These are phyloP conservation scores for Lichtheimia corymbifera DNA, from an alignment of 371 early-diverging fungal genomes.

Conservation along the genomic window DNA sequence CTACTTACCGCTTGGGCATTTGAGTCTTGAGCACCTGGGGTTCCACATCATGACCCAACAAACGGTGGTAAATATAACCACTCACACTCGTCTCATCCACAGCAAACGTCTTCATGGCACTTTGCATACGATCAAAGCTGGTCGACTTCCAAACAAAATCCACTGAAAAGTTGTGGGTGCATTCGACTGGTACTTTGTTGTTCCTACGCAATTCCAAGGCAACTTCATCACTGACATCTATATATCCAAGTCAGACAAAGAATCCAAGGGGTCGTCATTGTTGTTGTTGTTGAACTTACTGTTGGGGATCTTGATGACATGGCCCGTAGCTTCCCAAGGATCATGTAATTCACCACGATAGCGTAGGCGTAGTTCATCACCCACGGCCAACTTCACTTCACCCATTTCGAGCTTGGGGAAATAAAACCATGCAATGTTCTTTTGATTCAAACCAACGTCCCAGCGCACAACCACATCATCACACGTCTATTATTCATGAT, in stretches of 20 bases:
- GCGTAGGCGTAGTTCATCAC: constrained; percentile 91
- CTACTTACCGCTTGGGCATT: constrained; percentile 73
- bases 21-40: constrained; percentile 71
- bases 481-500: constrained; percentile 63
- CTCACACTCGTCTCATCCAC: constrained; percentile 92
- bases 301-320: constrained; percentile 95
- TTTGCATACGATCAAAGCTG: constrained; percentile 96
- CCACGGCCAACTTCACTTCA: constrained; percentile 93
- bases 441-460: constrained; percentile 95
- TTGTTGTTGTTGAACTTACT: constrained; percentile 44
- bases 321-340: constrained; percentile 88
- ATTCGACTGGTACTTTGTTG: constrained; percentile 77
- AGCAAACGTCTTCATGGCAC: constrained; percentile 94
- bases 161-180: constrained; percentile 94
- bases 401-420: constrained; percentile 92
- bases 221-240: constrained; percentile 91
- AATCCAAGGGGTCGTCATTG: not conserved
- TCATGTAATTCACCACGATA: constrained; percentile 88
- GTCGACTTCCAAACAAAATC: constrained; percentile 99
- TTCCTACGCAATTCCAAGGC: constrained; percentile 77
- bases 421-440: constrained; percentile 91
- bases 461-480: constrained; percentile 95
- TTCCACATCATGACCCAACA: constrained; percentile 93
- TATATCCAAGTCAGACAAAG: not conserved
- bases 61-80: constrained; percentile 92